Evolutionary conservation across 805 yeast genomes (phyloP), one percentile per base, ranked within the genome.

Genomic region (Pichia rugopelliculosa): DNA sequence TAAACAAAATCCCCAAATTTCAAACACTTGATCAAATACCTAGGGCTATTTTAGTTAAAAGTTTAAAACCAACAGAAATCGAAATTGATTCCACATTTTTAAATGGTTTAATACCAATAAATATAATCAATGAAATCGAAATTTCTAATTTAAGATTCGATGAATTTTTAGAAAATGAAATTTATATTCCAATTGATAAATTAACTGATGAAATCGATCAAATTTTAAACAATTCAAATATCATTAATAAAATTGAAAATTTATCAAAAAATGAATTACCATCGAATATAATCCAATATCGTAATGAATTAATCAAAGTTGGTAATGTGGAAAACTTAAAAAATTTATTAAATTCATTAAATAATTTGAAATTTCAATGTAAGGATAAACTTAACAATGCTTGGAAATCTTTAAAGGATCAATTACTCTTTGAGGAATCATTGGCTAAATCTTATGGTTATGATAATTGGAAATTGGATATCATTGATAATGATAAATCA

Each of bases 231-330:
- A 76, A 72, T 17, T 57, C 75, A 34, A 73, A 73, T n/a, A 60
- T 86, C 0, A 85, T 87, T 0, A 79, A 83, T 0, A 67, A 82
- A 0, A 61, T 87, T 2, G 89, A 84, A 45, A 67, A 84, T 0
- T 57, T 83, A 0, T 25, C 40, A 2, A 15, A 26, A 13, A 12
- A 39, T 37, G 6, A 18, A 26, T 59, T 84, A 0, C 93, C 95
- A 0, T 71, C 71, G 8, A 72, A 80, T 1, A 67, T 85, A 1
- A 48, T 79, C 0, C 74, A 73, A 10, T 81, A 81, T 50, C 74
- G 79, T 9, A 77, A 77, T 20, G 79, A 76, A 36, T 67, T 84
- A 11, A 65, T 69, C 6, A 60, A 73, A 1, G 55, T 65, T 36
- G 87, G 88, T 3, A 90, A 89, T 0, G 53, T 69, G 0, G 50